phyloP scores from a whole-genome alignment of 1,284 basidiomycete genomes.

The Ganoderma resinaceum region DNA sequence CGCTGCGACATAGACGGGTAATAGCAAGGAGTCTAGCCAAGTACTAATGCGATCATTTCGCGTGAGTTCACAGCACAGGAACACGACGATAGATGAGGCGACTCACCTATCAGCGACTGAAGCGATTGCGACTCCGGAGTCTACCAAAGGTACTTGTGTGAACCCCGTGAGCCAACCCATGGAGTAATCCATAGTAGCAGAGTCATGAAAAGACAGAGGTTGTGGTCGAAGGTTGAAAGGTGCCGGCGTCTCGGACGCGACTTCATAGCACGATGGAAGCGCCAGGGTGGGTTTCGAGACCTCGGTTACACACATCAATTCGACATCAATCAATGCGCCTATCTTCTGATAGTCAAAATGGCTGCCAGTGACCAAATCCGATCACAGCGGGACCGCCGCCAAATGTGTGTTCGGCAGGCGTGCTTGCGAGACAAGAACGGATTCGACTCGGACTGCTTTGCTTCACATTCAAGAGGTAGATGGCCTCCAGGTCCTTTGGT shows the following conservation, averaged over 20 bases:
- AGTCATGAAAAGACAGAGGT: neutral
- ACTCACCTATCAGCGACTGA: conserved; percentile 10
- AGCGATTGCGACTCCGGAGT: conserved; percentile 14
- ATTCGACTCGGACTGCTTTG: no score
- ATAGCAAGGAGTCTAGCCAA: conserved; percentile 18
- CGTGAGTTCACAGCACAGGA: neutral
- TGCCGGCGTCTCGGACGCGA: neutral
- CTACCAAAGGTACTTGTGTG: conserved; percentile 14
- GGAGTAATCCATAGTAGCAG: conserved; percentile 8
- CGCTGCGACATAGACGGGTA: conserved; percentile 16
- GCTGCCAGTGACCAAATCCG: no score
- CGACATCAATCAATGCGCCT: no score
- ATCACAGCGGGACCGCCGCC: no score
- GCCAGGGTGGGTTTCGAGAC: no score
- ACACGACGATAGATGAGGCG: neutral
- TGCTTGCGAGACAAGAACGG: no score
- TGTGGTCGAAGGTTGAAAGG: neutral
- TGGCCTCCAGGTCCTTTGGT: no score
- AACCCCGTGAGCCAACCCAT: conserved; percentile 14
- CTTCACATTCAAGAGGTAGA: no score
- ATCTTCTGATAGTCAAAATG: no score
- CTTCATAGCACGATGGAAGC: neutral
- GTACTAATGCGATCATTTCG: conserved; percentile 16
- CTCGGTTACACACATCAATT: no score
- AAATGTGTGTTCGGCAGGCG: no score